A percentile compares a stretch with the other conserved stretches of the same genome.
phyloP scores from a whole-genome alignment of 164 flowering plant genomes.

The Magnolia sinica region DNA sequence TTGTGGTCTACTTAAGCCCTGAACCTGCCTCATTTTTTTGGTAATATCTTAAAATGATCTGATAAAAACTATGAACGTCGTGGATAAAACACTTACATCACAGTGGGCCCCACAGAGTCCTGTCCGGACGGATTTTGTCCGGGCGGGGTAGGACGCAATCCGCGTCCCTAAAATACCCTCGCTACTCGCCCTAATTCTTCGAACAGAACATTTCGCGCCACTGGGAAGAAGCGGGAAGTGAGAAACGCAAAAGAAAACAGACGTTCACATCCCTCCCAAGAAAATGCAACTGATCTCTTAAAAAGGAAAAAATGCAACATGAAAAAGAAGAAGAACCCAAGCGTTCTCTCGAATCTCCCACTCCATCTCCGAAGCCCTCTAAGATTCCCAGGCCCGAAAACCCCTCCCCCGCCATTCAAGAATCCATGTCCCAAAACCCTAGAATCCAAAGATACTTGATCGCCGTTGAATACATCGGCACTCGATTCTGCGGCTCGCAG shows the following conservation, averaged over 20 bases:
- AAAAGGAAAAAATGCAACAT: too few species aligned
- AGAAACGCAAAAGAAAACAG: too few species aligned
- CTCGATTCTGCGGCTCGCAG: conserved; percentile 84
- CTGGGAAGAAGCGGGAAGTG: not conserved
- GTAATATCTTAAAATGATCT: too few species aligned
- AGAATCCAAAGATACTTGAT: conserved; percentile 73
- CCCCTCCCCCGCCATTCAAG: not conserved
- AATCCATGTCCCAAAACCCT: conserved; percentile 48
- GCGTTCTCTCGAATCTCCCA: conserved; percentile 14
- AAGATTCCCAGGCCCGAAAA: conserved; percentile 34
- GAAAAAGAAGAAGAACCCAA: conserved; percentile 15
- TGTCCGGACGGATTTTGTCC: too few species aligned
- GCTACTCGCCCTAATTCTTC: not conserved
- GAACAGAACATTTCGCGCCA: not conserved
- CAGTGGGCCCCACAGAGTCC: too few species aligned
- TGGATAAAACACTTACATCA: too few species aligned
- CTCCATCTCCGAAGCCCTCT: conserved; percentile 30
- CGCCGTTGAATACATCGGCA: conserved; percentile 87
- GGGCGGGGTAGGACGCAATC: too few species aligned
- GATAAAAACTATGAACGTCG: too few species aligned
- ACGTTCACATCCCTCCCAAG: too few species aligned
- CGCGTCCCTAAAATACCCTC: not conserved
- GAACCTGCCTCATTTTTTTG: too few species aligned
- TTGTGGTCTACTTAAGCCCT: too few species aligned
- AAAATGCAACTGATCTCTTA: too few species aligned